Evolutionary conservation across 176 grass and related monocot genomes (phyloP), one percentile per base, ranked within the genome.

Genomic region (Aegilops bicornis): DNA sequence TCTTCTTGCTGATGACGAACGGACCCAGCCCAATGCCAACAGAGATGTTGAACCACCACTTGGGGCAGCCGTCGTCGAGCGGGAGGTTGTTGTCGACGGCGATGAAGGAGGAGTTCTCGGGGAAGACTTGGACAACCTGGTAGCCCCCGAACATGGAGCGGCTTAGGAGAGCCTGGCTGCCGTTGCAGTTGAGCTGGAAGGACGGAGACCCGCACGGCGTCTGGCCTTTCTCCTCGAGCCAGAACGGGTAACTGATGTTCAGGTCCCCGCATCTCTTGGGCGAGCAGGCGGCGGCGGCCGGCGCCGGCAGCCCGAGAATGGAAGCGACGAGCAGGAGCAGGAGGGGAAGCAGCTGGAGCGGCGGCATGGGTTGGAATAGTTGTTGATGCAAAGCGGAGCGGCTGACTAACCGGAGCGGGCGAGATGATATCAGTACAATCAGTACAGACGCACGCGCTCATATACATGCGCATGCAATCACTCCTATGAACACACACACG

Each of bases 171-270:
- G 85, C 68, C 3, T 62, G 10, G 59, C 2, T 37, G n/a, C 4
- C 8, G 69, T 54, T 81, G 76, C 89, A 91, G 4, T 37, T 36
- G 85, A 87, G 60, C 85, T 62, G 59, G 69, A 84, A 91, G 0
- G 81, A 10, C 61, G 48, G 76, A 5, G 81, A 14, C 0, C 89
- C 89, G 84, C 89, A 90, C 23, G 52, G 13, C 31, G 40, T 40
- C 9, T 0, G 2, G 13, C 58, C 42, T 42, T 42, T 42, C 40
- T 90, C 80, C 6, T 86, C 73, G 23, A 87, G 42, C 89, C 89
- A 87, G 89, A 90, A 90, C 24, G 89, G 79, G 66, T 87, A 87
- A 7, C 23, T 4, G 43, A 86, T 16, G 30, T 22, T 58, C 9
- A 87, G 79, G 0, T 2, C 3, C 7, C 73, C 54, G 79, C 84